Conservation (phyloP, 495 filamentous ascomycete species). For the Choiromyces venosus region DNA sequence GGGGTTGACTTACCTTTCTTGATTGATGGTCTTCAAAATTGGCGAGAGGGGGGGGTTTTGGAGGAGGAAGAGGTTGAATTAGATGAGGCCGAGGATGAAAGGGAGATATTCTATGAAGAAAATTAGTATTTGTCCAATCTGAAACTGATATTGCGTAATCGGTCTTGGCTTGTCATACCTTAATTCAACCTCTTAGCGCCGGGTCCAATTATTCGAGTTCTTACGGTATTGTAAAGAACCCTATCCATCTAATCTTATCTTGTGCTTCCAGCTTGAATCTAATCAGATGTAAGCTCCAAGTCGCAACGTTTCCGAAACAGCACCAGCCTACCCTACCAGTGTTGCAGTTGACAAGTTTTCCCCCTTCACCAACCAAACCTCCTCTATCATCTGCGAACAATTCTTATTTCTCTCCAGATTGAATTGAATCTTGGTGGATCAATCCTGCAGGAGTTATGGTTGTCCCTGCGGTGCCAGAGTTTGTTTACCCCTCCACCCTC, state of each 20-base stretch:
- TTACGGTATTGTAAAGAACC: too few species aligned
- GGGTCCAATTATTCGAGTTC: too few species aligned
- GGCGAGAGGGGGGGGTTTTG: too few species aligned
- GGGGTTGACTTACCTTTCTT: too few species aligned
- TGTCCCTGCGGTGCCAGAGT: conserved; percentile 86
- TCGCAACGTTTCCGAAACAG: neutral
- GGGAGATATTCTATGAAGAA: too few species aligned
- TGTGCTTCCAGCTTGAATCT: neutral
- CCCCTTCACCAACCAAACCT: neutral
- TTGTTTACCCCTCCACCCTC: conserved; percentile 45
- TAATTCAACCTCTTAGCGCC: too few species aligned
- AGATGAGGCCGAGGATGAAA: too few species aligned
- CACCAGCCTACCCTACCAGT: neutral
- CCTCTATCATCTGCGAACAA: neutral
- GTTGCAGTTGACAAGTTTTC: neutral
- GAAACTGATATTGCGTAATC: too few species aligned
- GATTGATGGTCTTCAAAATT: too few species aligned
- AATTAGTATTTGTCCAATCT: too few species aligned
- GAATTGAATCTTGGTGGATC: neutral
- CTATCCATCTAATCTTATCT: neutral
- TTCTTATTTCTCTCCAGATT: neutral
- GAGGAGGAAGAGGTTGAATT: too few species aligned
- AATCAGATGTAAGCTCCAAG: neutral
- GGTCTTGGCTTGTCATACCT: too few species aligned
- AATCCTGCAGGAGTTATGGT: conserved; percentile 56